Evolutionary conservation across 2,329 filamentous ascomycete species (phyloP), one percentile per base, ranked within the genome.

Genomic region (Elsinoe fawcettii): DNA sequence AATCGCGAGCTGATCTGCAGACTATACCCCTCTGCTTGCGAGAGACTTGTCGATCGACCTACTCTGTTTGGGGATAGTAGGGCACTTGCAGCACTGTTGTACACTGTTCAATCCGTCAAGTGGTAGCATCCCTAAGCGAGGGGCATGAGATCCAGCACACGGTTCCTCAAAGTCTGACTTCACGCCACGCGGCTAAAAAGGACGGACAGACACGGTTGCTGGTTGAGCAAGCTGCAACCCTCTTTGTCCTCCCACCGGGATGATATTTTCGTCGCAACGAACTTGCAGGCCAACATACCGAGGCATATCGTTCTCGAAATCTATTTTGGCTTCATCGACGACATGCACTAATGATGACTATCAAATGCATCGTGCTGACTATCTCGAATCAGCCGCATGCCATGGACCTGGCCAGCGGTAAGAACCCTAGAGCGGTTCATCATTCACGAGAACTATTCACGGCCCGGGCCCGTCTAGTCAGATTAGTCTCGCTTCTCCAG

Each of bases 381-480:
- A 9, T 14, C 22, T 16, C 22, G 20, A 18, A 12, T 32, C 30
- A 51, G 30, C 30, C 32, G 32, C 32, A 53, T 25, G 49, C 49
- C 49, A 34, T 25, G 32, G 39, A 53, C 49, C 49, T 37, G 49
- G 49, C 49, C 32, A 53, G 49, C 32, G 49, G 49, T 18, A 53
- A 25, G 23, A 53, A 53, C 49, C 49, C 32, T 53, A 53, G 30
- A 39, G 30, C 30, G 8, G 49, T 53, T 53, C 49, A 53, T 36
- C 32, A 22, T 25, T 16, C 30, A 23, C 8, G 7, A 23, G 49
- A 34, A 22, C 34, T 39, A 36, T 23, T 12, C 3, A 3, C 49
- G 49, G 49, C 14, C 32, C 49, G 30, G 49, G 23, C 32, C 32
- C 9, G 32, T n/a, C 14, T 53, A 37, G 49, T 39, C 2, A 6